A percentile compares a stretch with the other conserved stretches of the same genome.
phyloP scores from a whole-genome alignment of 371 early-diverging fungal species.

The Caulochytrium protostelioides region DNA sequence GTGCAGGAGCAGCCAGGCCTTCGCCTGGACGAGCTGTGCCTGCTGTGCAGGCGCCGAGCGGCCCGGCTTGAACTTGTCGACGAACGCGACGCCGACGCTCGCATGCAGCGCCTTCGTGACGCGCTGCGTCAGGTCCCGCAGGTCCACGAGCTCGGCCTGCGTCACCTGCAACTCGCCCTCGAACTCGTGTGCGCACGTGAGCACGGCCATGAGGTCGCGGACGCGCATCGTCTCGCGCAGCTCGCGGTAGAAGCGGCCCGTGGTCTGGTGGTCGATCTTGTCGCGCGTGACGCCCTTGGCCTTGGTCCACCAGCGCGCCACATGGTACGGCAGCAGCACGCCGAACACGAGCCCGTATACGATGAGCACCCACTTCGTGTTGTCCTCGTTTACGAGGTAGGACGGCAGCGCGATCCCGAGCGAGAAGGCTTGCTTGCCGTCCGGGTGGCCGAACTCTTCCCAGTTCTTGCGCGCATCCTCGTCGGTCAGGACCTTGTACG shows the following conservation, averaged over 20 bases:
- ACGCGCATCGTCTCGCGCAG: conserved; percentile 46
- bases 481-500: conserved; percentile 78
- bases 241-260: conserved; percentile 73
- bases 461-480: conserved; percentile 69
- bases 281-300: conserved; percentile 71
- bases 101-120: no score
- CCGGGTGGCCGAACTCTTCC: conserved; percentile 89
- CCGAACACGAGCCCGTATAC: conserved; percentile 75
- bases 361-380: conserved; percentile 44
- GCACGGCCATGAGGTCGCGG: no score
- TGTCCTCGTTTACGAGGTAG: conserved; percentile 63
- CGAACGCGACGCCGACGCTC: no score
- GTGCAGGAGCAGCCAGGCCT: conserved; percentile 54
- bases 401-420: conserved; percentile 87
- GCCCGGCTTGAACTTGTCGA: no score
- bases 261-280: conserved; percentile 61
- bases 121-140: no score
- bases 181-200: no score
- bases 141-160: no score
- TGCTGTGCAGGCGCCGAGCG: no score
- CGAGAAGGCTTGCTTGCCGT: conserved; percentile 64
- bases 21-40: no score
- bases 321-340: conserved; percentile 42
- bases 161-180: no score
- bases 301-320: conserved; percentile 81